Evolutionary conservation across 805 yeast species (phyloP), one percentile per base, ranked within the genome.

Genomic region (Wickerhamiella hasegawae): DNA sequence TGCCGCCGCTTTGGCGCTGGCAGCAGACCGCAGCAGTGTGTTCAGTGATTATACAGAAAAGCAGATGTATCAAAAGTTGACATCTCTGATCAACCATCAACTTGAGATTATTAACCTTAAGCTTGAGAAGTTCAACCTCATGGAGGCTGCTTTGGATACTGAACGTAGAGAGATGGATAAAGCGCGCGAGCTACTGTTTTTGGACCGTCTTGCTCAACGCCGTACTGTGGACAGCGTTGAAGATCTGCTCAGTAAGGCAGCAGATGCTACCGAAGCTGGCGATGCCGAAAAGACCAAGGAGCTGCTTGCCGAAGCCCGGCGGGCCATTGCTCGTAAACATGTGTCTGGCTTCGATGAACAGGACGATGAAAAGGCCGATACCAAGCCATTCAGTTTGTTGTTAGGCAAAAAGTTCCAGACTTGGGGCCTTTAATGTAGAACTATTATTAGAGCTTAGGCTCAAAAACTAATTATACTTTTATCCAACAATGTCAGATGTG

Each of bases 61-160:
- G 40, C 83, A 71, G 74, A 51, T 52, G 48, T 54, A 71, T 33
- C 61, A 66, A 37, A 61, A 76, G 38, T 70, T 71, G 39, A 71
- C 68, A 49, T 76, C 69, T 53, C 66, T 75, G 28, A 71, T 80
- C 28, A 76, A 73, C 44, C 63, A 80, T 42, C 79, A 87, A 37
- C 60, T 83, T 42, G 66, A 74, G 40, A 80, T 82, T 51, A 63
- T 87, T 36, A 83, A 82, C 35, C 52, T 70, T 36, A 87, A 87
- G 55, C 61, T 87, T 45, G 62, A 67, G 24, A 73, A 77, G 46
- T 58, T 90, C 38, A 63, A 68, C 39, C 60, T 66, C 37, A 63
- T 87, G 47, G 97, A 90, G 58, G 65, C 68, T 20, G 55, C 54
- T 10, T 50, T 61, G 14, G 66, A 61, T 41, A 51, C 55, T 10